These are phyloP conservation scores for Stemphylium beticola DNA, from an alignment of 2,329 filamentous ascomycete species.

Conservation along the genomic window DNA sequence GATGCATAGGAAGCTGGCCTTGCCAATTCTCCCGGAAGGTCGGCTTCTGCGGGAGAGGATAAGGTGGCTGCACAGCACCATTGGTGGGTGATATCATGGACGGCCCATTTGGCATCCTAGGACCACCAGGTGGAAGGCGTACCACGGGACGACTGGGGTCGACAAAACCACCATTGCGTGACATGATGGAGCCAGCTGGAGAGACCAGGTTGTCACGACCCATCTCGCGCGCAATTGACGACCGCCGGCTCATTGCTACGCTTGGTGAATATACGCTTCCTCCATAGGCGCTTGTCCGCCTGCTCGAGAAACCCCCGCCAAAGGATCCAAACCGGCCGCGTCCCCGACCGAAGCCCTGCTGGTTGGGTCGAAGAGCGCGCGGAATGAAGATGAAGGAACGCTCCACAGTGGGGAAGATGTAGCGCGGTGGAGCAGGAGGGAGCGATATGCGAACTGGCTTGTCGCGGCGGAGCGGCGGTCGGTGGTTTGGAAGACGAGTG, in stretches of 20 bases:
- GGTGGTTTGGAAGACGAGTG: conserved; percentile 91
- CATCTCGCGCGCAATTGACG: conserved; percentile 73
- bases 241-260: conserved; percentile 84
- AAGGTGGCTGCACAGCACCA: conserved; percentile 55
- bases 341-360: conserved; percentile 73
- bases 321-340: conserved; percentile 73
- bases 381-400: conserved; percentile 98
- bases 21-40: conserved; percentile 66
- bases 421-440: conserved; percentile 77
- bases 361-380: conserved; percentile 88
- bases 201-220: conserved; percentile 78
- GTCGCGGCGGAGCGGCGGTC: conserved; percentile 90
- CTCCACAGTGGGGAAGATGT: conserved; percentile 88
- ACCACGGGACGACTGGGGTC: conserved; percentile 76
- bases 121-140: conserved; percentile 72
- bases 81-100: conserved; percentile 41
- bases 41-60: conserved; percentile 61
- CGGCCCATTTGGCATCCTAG: conserved; percentile 43
- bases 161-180: conserved; percentile 65
- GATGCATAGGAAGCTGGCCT: conserved; percentile 78
- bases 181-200: conserved; percentile 78
- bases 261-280: conserved; percentile 87
- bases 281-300: conserved; percentile 81
- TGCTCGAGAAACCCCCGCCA: conserved; percentile 68
- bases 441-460: conserved; percentile 95